Percentiles rank a stretch among this genome's conserved stretches.
phyloP scores from a whole-genome alignment of 345 rosid genomes.

The Syzygium grande region DNA sequence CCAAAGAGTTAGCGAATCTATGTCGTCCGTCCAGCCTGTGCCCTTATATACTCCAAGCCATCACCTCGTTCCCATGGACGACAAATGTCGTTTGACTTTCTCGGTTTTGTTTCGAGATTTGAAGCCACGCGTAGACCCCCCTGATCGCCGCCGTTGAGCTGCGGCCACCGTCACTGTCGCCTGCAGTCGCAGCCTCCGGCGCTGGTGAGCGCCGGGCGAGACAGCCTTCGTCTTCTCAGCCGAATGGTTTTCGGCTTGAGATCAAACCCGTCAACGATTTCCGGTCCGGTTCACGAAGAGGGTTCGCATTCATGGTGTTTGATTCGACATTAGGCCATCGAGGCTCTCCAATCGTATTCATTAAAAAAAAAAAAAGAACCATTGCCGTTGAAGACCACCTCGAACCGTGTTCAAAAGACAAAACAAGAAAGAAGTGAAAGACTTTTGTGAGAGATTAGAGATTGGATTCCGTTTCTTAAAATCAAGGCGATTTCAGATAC shows the following conservation, averaged over 20 bases:
- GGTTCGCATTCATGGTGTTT: neutral
- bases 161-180: neutral
- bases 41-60: neutral
- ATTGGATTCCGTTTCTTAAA: neutral
- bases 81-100: neutral
- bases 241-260: no score
- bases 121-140: neutral
- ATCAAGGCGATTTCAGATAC: neutral
- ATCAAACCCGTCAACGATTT: neutral
- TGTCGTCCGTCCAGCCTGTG: neutral
- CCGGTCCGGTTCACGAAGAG: neutral
- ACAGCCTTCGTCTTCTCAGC: neutral
- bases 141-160: neutral
- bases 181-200: neutral
- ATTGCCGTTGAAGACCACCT: neutral
- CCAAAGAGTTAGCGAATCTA: neutral
- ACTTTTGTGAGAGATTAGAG: neutral
- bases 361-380: no score
- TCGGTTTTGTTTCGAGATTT: neutral
- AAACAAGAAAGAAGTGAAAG: neutral
- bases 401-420: neutral
- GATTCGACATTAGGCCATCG: neutral
- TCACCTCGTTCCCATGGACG: neutral
- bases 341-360: neutral
- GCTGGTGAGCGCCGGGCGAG: neutral